These are phyloP conservation scores for Tephrocybe rancida DNA, from an alignment of 768 basidiomycete species.

Conservation along the genomic window DNA sequence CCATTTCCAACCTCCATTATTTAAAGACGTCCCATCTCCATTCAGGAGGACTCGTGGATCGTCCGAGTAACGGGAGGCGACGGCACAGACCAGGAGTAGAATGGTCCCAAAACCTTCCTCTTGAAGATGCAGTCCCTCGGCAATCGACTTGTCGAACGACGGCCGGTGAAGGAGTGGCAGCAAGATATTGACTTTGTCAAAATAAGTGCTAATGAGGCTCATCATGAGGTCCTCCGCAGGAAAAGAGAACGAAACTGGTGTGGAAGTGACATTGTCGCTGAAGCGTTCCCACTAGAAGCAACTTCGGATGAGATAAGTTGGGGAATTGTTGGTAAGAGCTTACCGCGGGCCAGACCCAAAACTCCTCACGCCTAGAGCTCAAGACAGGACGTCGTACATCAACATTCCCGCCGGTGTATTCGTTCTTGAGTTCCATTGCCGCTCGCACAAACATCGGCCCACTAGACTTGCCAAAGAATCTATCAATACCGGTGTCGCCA, in stretches of 20 bases:
- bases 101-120: constrained; percentile 58
- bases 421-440: constrained; percentile 62
- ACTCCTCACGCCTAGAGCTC: constrained; percentile 31
- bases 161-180: constrained; percentile 75
- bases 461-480: constrained; percentile 61
- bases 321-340: constrained; percentile 12
- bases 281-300: constrained; percentile 43
- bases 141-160: constrained; percentile 57
- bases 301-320: neutral
- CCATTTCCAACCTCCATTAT: constrained; percentile 58
- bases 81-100: constrained; percentile 72
- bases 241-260: constrained; percentile 38
- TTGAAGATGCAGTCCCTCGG: constrained; percentile 49
- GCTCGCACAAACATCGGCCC: constrained; percentile 54
- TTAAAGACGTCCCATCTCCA: constrained; percentile 42
- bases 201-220: constrained; percentile 65
- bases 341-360: constrained; percentile 39
- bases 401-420: constrained; percentile 44
- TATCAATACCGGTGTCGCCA: constrained; percentile 36
- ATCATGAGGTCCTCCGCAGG: constrained; percentile 53
- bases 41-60: constrained; percentile 57
- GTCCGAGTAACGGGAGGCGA: constrained; percentile 58
- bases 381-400: constrained; percentile 13
- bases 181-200: constrained; percentile 53
- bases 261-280: constrained; percentile 9